Base-by-base conservation (phyloP, 441 rosid genomes). In the Corymbia citriodora region DNA sequence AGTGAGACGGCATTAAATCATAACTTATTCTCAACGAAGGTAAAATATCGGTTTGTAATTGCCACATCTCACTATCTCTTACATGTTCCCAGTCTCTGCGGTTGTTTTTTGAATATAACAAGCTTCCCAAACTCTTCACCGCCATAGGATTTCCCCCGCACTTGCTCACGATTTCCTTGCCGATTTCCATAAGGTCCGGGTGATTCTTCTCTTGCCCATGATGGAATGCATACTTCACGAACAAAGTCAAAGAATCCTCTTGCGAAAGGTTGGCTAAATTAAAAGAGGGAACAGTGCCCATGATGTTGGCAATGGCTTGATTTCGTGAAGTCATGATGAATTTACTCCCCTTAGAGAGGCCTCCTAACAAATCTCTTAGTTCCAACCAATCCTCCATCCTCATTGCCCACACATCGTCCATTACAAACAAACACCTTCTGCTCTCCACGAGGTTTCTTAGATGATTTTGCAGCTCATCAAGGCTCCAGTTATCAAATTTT, bases 331-430 rank as follows among this genome's bases (percentile, higher is more conserved):
- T 93, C 88, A 92, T 90, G 52, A 94, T 89, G 87, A 94, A 91
- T 29, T 88, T 91, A 90, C 95, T 94, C 59, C 94, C 95, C 57
- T 52, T 17, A 10, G 92, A 89, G 65, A 90, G 91, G 25, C 91
- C 91, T 48, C 63, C 91, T 23, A 93, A 59, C 83, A 93, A 93
- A 31, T 48, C 63, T 45, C 57, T 61, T 52, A 93, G 55, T 49
- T 40, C 86, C 21, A 88, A 68, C 95, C 94, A 94, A 12, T 88
- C 91, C 3, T 57, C 5, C 27, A 72, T 87, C 1, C 74, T 92
- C 63, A 90, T 89, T 45, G 86, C 87, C 94, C 93, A 93, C 36
- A 93, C 93, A 92, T 94, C 94, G 57, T 94, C 94, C 16, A 94
- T 55, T 50, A 94, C 93, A 54, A 94, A 89, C 89, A 93, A 90